Evolutionary conservation across 495 filamentous ascomycete species (phyloP), one percentile per base, ranked within the genome.

Genomic region (Xeromyces bisporus): DNA sequence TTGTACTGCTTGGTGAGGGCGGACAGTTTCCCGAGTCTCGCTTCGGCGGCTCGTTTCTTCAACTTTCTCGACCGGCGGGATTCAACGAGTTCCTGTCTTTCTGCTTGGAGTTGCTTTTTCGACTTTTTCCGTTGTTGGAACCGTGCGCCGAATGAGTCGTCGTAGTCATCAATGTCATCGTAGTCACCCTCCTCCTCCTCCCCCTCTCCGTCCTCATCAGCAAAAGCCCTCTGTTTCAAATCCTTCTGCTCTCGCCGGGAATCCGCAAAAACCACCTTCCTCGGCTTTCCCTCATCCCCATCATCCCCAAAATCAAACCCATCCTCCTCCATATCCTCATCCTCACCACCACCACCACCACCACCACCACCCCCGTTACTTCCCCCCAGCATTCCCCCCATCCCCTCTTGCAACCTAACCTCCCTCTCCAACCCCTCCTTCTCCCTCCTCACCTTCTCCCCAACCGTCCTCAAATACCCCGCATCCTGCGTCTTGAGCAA

Each of bases 401-500:
- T 52, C 13, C 47, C 50, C 6, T 42, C 40, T 48, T 50, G 60
- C 21, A 67, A 31, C 33, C 60, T 34, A 26, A 71, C 51, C 29
- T 68, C 65, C 37, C 60, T 44, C 54, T 75, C 70, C 32, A 73
- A 32, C 42, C 58, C 60, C 54, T 77, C 66, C 30, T 73, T 59
- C 42, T 73, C 63, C 39, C 63, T 60, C 40, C 69, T 60, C 15
- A 70, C 62, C 44, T 62, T 55, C 44, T 76, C 69, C 33, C 65
- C 53, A 39, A 73, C 64, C 17, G 70, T 84, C 42, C 83, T 62
- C 15, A 97, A 45, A 47, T 96, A 96, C 6, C 79, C 86, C 18
- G 78, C 62, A 59, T 97, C 89, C 59, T 97, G 91, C 26, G 91
- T 96, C 70, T 97, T 97, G 38, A 93, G 70, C 42, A 93, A 52